phyloP scores from a whole-genome alignment of 2,329 filamentous ascomycete species.

The Epicoccum nigrum region DNA sequence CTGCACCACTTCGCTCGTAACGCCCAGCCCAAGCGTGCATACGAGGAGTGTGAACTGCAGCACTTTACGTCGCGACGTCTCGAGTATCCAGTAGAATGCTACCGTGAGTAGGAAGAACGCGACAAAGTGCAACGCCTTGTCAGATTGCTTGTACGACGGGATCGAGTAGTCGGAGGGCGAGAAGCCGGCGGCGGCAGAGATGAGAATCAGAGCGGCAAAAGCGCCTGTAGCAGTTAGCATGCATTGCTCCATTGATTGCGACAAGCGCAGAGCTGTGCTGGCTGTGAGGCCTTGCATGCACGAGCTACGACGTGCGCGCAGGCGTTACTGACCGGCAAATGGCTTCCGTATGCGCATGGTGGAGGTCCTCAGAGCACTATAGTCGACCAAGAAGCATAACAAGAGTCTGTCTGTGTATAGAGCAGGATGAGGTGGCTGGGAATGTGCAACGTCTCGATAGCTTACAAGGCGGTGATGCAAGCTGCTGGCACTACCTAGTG shows the following conservation, averaged over 20 bases:
- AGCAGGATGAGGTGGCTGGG: conserved; percentile 9
- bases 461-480: conserved; percentile 12
- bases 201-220: conserved; percentile 65
- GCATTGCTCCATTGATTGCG: not conserved
- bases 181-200: conserved; percentile 76
- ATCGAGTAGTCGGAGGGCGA: conserved; percentile 57
- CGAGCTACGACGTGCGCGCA: conserved; percentile 19
- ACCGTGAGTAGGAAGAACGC: conserved; percentile 90
- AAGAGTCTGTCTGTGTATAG: not conserved
- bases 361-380: conserved; percentile 10
- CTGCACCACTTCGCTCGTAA: conserved; percentile 79
- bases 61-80: conserved; percentile 83
- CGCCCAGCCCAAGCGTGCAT: conserved; percentile 74
- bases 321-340: conserved; percentile 74
- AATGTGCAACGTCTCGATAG: conserved; percentile 8
- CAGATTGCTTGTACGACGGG: conserved; percentile 70
- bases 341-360: conserved; percentile 84
- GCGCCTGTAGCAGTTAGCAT: conserved; percentile 39
- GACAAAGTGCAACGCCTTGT: conserved; percentile 85
- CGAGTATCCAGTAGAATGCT: conserved; percentile 94
- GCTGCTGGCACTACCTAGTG: conserved; percentile 5
- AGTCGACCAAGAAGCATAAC: conserved; percentile 19
- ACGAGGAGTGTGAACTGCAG: conserved; percentile 82
- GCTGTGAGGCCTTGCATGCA: conserved; percentile 11
- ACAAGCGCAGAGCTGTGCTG: not conserved